Evolutionary conservation across 2,329 filamentous ascomycete genomes (phyloP), one percentile per base, ranked within the genome.

Genomic region (Fusarium nisikadoi): DNA sequence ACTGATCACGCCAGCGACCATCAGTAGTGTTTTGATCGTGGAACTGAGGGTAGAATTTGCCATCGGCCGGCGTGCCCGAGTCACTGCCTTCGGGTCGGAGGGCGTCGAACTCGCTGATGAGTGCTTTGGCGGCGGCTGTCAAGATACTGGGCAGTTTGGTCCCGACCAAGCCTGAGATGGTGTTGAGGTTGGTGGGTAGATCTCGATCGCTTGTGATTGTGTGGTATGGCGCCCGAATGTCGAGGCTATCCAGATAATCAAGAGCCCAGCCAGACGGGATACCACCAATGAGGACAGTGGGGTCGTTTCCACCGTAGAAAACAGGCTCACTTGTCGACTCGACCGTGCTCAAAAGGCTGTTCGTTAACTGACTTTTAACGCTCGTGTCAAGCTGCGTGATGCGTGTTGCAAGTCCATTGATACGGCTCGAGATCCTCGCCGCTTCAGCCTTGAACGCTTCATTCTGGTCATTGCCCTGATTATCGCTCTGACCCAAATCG

Each of bases 251-350:
- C 0, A 78, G 50, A 46, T 75, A 84, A 50, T 85, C 83, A 1
- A 47, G 25, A 1, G 80, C 77, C 84, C 84, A 85, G 12, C 82
- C 83, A 1, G 79, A 75, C 5, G 75, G 60, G 5, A 85, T 72
- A 5, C 80, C 80, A 0, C 78, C 81, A 8, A 85, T 57, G 0
- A 83, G 71, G 1, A 85, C 36, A 1, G 82, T 84, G 0, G 83
- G 83, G 54, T 85, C 83, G 5, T 71, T 71, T 16, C 63, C 68
- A 5, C 73, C 71, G 47, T 78, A 77, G 62, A 80, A 83, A 2
- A 70, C 41, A 5, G 75, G 72, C 31, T 73, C 25, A 4, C 66
- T 75, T 6, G 68, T 77, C 1, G 74, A 60, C 50, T 82, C 75
- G 3, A 74, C 73, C 4, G 29, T 45, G 5, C 25, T 5, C 8